phyloP scores from a whole-genome alignment of 225 moss, liverwort and hornwort species.

The Straminergon stramineum region DNA sequence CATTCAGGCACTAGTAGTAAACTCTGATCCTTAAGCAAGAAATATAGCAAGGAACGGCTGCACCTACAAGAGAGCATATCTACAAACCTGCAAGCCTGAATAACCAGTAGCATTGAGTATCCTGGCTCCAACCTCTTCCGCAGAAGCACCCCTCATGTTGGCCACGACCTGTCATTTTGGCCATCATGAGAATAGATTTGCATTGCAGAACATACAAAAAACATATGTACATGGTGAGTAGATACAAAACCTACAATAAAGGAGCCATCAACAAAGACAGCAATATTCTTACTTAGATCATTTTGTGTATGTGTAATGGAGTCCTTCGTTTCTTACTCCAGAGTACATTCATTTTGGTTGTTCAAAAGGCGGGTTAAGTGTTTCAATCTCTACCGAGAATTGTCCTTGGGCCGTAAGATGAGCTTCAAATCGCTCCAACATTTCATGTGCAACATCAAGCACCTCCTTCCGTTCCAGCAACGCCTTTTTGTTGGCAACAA shows the following conservation, averaged over 20 bases:
- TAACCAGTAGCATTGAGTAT: constrained; percentile 37
- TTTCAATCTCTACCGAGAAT: constrained; percentile 47
- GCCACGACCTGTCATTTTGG: constrained; percentile 50
- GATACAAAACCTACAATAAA: background rate
- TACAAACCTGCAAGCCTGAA: constrained; percentile 71
- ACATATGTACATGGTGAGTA: background rate
- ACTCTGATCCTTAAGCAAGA: background rate
- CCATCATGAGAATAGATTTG: background rate
- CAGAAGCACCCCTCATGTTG: constrained; percentile 82
- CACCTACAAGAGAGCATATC: background rate
- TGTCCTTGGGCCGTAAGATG: constrained; percentile 85
- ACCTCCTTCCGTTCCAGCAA: constrained; percentile 67
- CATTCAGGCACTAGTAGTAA: background rate
- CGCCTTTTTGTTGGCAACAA: constrained; percentile 81
- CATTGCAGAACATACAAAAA: background rate
- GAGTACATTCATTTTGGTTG: background rate
- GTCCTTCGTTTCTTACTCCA: background rate
- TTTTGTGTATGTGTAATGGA: background rate
- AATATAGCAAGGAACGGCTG: background rate
- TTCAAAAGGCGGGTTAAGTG: background rate
- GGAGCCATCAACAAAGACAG: background rate
- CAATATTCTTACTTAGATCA: background rate
- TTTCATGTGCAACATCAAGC: constrained; percentile 75
- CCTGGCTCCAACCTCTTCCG: constrained; percentile 69
- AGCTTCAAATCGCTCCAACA: constrained; percentile 96